phyloP scores from a whole-genome alignment of 1,139 yeast genomes.

The Waltiozyma sp. region DNA sequence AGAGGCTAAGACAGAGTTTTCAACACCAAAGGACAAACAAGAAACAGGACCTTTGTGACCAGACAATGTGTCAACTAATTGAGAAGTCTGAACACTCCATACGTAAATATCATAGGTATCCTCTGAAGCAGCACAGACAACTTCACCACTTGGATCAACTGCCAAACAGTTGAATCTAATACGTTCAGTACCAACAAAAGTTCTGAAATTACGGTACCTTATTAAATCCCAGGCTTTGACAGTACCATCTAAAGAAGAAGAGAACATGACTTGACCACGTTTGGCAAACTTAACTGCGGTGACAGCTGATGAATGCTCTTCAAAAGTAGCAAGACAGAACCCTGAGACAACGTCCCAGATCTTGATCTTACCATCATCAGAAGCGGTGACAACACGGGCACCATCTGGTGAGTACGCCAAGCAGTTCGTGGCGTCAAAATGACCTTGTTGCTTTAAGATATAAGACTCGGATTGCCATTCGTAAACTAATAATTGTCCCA shows the following conservation, averaged over 20 bases:
- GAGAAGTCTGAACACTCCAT: slow-evolving; percentile 97
- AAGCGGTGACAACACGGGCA: slow-evolving; percentile 79
- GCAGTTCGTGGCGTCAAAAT: slow-evolving; percentile 81
- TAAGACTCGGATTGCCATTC: slow-evolving; percentile 99
- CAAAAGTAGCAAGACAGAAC: slow-evolving; percentile 83
- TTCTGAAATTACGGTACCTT: slow-evolving; percentile 86
- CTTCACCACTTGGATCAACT: slow-evolving; percentile 95
- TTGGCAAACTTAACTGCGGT: slow-evolving; percentile 81
- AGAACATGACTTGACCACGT: slow-evolving; percentile 79
- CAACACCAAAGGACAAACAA: slow-evolving; percentile 74
- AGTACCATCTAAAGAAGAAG: slow-evolving; percentile 91
- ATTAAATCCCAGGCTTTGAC: slow-evolving; percentile 95
- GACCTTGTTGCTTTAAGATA: slow-evolving; percentile 92
- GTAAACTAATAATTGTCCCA: slow-evolving; percentile 91
- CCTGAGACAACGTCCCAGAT: slow-evolving; percentile 95
- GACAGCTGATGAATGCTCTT: slow-evolving; percentile 83
- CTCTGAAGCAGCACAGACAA: slow-evolving; percentile 89
- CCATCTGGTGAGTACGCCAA: slow-evolving; percentile 93
- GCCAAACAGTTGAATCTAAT: slow-evolving; percentile 84
- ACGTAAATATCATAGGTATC: slow-evolving; percentile 86
- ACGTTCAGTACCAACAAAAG: slow-evolving; percentile 84
- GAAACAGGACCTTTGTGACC: slow-evolving; percentile 98
- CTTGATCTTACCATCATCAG: slow-evolving; percentile 94
- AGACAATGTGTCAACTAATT: slow-evolving; percentile 70
- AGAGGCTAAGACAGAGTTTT: slow-evolving; percentile 69